Conservation (phyloP, 768 basidiomycete species). For the Hemileccinum impolitum region DNA sequence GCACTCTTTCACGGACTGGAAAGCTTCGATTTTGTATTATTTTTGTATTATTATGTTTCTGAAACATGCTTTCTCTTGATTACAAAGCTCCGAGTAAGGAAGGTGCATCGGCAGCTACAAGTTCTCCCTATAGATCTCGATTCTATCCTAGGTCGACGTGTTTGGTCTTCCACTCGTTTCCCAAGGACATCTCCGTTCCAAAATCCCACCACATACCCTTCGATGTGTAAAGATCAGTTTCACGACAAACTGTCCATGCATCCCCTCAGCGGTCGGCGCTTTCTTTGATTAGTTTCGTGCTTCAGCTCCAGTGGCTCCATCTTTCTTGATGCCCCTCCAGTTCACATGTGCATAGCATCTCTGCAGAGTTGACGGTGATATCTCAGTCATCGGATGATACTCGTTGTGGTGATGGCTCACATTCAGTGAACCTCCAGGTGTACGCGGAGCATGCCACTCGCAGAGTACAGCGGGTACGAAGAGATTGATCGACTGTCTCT, state of each 20-base stretch:
- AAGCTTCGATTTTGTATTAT: neutral
- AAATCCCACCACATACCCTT: too few species aligned
- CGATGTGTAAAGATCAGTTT: too few species aligned
- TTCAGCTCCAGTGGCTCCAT: too few species aligned
- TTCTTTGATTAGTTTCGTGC: too few species aligned
- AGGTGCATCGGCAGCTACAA: neutral
- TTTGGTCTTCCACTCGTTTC: neutral
- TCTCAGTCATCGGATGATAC: neutral
- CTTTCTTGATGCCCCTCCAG: neutral
- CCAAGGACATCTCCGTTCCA: too few species aligned
- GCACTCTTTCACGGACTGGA: neutral
- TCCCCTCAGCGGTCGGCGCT: too few species aligned
- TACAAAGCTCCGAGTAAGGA: neutral
- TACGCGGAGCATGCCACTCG: neutral
- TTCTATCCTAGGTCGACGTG: too few species aligned
- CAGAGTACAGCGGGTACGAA: too few species aligned
- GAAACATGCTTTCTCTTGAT: neutral
- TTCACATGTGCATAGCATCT: conserved; percentile 4
- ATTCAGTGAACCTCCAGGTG: neutral
- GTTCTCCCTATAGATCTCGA: neutral
- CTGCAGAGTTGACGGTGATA: conserved; percentile 1
- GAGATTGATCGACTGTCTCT: neutral
- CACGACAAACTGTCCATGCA: too few species aligned
- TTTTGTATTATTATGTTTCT: neutral
- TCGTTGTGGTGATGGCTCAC: conserved; percentile 1